Evolutionary conservation across 2,329 filamentous ascomycete genomes (phyloP).

Genomic region (Fusarium sulawesiense): DNA sequence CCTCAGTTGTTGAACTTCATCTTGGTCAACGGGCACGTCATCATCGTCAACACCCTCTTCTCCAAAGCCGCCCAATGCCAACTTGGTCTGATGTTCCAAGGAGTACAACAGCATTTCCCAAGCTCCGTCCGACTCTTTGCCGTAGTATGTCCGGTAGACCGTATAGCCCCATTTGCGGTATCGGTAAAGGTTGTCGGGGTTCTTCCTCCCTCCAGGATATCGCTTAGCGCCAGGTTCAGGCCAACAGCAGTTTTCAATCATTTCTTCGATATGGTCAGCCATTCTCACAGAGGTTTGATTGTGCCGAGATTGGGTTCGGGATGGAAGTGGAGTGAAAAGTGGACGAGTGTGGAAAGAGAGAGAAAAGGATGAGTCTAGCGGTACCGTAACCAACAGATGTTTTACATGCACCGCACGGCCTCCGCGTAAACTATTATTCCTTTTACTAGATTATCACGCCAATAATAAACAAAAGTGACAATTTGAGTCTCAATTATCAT

Average conservation of each 20-base stretch:
- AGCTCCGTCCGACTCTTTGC: background rate
- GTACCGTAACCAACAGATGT: background rate
- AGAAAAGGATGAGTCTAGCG: background rate
- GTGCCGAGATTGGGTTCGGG: background rate
- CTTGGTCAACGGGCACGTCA: background rate
- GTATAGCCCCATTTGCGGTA: background rate
- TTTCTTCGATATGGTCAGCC: background rate
- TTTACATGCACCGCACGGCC: background rate
- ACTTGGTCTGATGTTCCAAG: background rate
- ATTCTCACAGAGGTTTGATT: background rate
- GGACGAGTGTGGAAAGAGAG: background rate
- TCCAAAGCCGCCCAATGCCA: background rate
- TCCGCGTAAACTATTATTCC: background rate
- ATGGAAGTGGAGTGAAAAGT: background rate
- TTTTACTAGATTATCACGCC: background rate
- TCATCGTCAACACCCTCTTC: background rate
- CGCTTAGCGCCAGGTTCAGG: background rate
- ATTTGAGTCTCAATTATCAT: background rate
- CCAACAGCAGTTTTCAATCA: background rate
- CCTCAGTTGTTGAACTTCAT: background rate
- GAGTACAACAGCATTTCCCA: background rate
- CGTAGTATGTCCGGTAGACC: background rate
- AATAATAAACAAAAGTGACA: background rate
- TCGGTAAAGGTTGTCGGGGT: background rate
- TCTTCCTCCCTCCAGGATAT: background rate